phyloP scores from a whole-genome alignment of 495 filamentous ascomycete species.

The Daldinia loculata region DNA sequence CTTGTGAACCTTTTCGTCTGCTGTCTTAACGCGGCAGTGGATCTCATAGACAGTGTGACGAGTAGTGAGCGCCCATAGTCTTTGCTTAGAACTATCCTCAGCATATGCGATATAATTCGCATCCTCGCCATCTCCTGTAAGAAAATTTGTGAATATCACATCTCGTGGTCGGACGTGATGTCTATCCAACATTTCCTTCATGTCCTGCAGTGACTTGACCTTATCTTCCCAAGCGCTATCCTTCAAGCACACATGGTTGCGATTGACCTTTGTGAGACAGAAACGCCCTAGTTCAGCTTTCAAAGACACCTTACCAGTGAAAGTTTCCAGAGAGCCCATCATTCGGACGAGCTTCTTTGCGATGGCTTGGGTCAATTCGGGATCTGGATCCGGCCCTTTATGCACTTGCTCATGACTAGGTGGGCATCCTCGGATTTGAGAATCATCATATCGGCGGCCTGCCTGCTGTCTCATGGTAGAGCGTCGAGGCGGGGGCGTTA shows the following conservation, averaged over 20 bases:
- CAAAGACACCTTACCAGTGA: slow-evolving; percentile 49
- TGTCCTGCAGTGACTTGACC: slow-evolving; percentile 31
- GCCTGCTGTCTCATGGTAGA: slow-evolving; percentile 48
- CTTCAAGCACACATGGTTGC: slow-evolving; percentile 35
- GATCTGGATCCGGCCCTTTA: neutral
- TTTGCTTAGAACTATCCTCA: slow-evolving; percentile 26
- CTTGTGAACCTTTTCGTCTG: slow-evolving; percentile 21
- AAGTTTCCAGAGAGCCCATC: slow-evolving; percentile 38
- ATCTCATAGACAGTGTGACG: slow-evolving; percentile 61
- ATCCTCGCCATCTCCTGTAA: slow-evolving; percentile 50
- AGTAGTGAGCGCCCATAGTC: slow-evolving; percentile 28
- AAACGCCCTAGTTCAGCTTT: slow-evolving; percentile 56
- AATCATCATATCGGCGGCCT: neutral
- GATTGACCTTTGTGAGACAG: slow-evolving; percentile 40
- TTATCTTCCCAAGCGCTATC: slow-evolving; percentile 10
- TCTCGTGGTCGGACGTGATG: slow-evolving; percentile 13
- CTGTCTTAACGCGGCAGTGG: slow-evolving; percentile 46
- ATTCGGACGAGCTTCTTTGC: slow-evolving; percentile 31
- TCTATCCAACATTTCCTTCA: slow-evolving; percentile 38
- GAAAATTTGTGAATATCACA: slow-evolving; percentile 53
- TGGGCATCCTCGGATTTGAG: neutral
- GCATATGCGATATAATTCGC: slow-evolving; percentile 48
- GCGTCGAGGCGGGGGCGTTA: slow-evolving; percentile 26
- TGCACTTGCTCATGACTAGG: neutral
- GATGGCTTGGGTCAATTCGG: slow-evolving; percentile 7